A percentile compares a stretch with the other conserved stretches of the same genome.
Evolutionary conservation across 1,139 yeast species (phyloP).

Genomic region (Magnusiomyces magnusii): DNA sequence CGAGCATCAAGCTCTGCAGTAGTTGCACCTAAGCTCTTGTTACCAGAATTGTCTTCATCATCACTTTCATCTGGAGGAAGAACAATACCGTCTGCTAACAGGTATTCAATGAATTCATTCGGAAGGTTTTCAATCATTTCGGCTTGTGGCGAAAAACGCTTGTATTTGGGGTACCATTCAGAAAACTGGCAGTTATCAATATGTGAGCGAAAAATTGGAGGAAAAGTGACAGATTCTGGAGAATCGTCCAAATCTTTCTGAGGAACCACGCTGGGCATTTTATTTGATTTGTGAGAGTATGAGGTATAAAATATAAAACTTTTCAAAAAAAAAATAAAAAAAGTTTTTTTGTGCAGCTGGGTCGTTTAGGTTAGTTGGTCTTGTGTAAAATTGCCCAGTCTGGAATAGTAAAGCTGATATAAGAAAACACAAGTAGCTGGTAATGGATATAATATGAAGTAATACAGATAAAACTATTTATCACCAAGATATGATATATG

Average conservation of each 20-base stretch:
- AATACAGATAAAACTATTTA: too few species aligned
- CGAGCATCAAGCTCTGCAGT: constrained; percentile 6
- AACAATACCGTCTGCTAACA: constrained; percentile 67
- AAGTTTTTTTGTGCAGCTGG: too few species aligned
- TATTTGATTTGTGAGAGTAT: too few species aligned
- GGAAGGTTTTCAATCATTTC: constrained; percentile 61
- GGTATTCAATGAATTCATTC: constrained; percentile 54
- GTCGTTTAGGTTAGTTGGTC: neutral
- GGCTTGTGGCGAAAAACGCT: constrained; percentile 44
- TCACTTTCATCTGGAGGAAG: constrained; percentile 42
- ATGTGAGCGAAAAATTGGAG: constrained; percentile 31
- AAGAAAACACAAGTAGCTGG: neutral
- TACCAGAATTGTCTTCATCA: constrained; percentile 19
- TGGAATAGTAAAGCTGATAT: neutral
- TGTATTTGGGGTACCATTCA: constrained; percentile 58
- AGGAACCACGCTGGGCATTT: neutral
- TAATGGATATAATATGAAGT: neutral
- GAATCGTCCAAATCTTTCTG: neutral
- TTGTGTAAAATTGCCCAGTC: neutral
- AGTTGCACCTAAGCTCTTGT: constrained; percentile 5
- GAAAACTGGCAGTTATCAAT: constrained; percentile 65
- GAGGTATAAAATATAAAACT: neutral
- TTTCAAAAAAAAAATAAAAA: too few species aligned
- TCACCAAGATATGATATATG: too few species aligned
- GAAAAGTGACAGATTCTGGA: constrained; percentile 2